phyloP scores from a whole-genome alignment of 768 basidiomycete genomes.

The Russula earlei region DNA sequence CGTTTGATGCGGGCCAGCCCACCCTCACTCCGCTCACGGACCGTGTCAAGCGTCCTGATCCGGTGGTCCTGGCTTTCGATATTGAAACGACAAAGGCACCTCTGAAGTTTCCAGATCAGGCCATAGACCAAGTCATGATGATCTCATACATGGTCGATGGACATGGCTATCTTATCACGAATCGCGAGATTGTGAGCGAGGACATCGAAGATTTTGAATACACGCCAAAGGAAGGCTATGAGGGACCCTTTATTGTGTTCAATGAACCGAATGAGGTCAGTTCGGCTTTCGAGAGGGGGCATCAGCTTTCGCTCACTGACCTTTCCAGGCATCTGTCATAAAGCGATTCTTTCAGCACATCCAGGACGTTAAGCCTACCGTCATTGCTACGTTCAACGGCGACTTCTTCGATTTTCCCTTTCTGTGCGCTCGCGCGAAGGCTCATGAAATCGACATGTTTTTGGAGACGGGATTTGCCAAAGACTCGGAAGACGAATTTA shows the following conservation, averaged over 20 bases:
- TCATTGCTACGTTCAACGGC: conserved; percentile 97
- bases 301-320: neutral
- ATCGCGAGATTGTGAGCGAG: conserved; percentile 93
- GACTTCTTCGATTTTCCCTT: conserved; percentile 99
- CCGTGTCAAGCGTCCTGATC: conserved; percentile 95
- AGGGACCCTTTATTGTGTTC: conserved; percentile 91
- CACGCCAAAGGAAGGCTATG: conserved; percentile 95
- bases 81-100: conserved; percentile 99
- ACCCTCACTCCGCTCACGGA: conserved; percentile 61
- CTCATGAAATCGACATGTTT: conserved; percentile 94
- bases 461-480: conserved; percentile 87
- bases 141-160: conserved; percentile 99
- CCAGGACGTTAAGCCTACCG: conserved; percentile 87
- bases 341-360: conserved; percentile 89
- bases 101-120: conserved; percentile 96
- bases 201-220: conserved; percentile 99
- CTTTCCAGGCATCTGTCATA: conserved; percentile 64
- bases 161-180: conserved; percentile 94
- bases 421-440: conserved; percentile 73
- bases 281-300: neutral
- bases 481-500: conserved; percentile 92
- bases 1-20: conserved; percentile 74
- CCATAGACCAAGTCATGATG: conserved; percentile 99
- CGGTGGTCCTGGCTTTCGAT: conserved; percentile 98
- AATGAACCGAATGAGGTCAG: conserved; percentile 88